A percentile compares a stretch with the other conserved stretches of the same genome.
phyloP scores from a whole-genome alignment of 108 stramenopile species.

The Fistulifera pelliculosa region DNA sequence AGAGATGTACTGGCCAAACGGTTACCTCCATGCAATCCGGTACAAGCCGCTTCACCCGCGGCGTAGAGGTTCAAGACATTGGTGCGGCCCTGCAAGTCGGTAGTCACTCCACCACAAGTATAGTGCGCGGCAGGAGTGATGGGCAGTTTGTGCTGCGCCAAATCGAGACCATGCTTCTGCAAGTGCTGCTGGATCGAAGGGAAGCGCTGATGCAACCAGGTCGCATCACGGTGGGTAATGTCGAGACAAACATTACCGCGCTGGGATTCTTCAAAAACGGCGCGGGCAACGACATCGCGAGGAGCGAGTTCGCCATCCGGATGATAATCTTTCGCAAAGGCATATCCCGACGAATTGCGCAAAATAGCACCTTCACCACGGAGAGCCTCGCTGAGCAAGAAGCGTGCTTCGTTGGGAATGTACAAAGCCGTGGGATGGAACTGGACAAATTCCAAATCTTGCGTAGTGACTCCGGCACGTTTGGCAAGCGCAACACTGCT shows the following conservation, averaged over 20 bases:
- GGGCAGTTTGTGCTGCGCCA: conserved; percentile 70
- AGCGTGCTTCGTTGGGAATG: conserved; percentile 77
- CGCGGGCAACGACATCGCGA: conserved; percentile 89
- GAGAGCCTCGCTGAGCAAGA: conserved; percentile 89
- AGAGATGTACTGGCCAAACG: conserved; percentile 88
- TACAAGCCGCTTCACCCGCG: conserved; percentile 89
- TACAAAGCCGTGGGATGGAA: conserved; percentile 91
- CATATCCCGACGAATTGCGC: conserved; percentile 57
- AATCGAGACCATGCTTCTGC: conserved; percentile 38
- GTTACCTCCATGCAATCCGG: conserved; percentile 93
- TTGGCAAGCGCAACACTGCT: conserved; percentile 77
- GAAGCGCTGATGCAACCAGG: conserved; percentile 74
- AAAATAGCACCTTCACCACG: conserved; percentile 89
- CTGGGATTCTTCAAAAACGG: conserved; percentile 65
- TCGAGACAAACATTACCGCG: conserved; percentile 65
- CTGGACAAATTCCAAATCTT: conserved; percentile 92
- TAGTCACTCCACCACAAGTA: conserved; percentile 85
- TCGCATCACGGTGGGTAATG: conserved; percentile 72
- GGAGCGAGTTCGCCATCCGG: conserved; percentile 88
- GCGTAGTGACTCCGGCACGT: conserved; percentile 47
- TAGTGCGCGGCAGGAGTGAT: conserved; percentile 92
- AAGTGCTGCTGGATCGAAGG: conserved; percentile 75
- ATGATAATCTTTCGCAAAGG: conserved; percentile 83
- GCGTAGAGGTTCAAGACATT: conserved; percentile 60
- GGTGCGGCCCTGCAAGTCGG: conserved; percentile 73